Conservation (phyloP, 495 filamentous ascomycete species). For the Cairneyella variabilis region DNA sequence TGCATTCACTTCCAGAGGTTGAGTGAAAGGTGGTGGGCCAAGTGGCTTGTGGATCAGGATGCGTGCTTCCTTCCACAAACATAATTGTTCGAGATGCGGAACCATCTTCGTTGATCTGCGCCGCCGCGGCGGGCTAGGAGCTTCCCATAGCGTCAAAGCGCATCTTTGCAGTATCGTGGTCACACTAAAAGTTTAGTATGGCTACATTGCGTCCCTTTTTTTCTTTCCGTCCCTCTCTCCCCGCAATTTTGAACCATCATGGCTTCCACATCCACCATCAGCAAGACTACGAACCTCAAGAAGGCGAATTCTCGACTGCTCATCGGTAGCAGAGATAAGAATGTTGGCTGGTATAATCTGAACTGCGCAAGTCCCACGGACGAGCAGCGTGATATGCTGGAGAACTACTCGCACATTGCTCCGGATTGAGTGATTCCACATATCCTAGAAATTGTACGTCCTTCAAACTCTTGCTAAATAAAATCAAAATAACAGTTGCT, state of each 20-base stretch:
- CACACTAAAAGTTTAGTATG: too few species aligned
- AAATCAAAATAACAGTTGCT: neutral
- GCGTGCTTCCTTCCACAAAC: slow-evolving; percentile 4
- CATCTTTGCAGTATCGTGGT: too few species aligned
- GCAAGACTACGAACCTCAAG: neutral
- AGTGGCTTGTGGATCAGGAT: neutral
- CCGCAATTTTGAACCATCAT: too few species aligned
- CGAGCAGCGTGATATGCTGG: slow-evolving; percentile 7
- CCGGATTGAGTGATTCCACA: slow-evolving; percentile 15
- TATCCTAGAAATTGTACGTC: slow-evolving; percentile 13
- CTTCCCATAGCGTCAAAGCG: too few species aligned
- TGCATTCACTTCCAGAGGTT: neutral
- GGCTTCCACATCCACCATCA: neutral
- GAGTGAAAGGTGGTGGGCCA: neutral
- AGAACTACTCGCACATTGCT: slow-evolving; percentile 15
- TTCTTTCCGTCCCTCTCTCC: too few species aligned
- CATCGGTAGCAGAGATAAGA: slow-evolving; percentile 9
- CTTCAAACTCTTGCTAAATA: neutral
- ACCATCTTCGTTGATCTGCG: too few species aligned
- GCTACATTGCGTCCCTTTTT: too few species aligned
- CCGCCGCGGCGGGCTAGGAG: too few species aligned
- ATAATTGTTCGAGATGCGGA: too few species aligned
- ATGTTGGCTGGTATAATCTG: slow-evolving; percentile 11
- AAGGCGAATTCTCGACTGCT: slow-evolving; percentile 1
- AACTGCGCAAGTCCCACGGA: neutral